Conservation (phyloP, 169 alveolate species). For the Ichthyophthirius multifiliis region DNA sequence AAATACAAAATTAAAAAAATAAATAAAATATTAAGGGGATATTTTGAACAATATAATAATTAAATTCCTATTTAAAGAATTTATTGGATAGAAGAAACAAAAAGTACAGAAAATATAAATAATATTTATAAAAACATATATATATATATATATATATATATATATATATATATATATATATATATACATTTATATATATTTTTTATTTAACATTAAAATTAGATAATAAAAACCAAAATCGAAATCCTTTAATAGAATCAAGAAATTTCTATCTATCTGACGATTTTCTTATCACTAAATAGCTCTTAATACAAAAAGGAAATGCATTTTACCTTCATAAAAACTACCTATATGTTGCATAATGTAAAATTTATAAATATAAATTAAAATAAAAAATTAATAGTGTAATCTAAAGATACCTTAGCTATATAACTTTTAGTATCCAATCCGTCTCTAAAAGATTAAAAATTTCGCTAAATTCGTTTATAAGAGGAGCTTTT, state of each 20-base stretch:
- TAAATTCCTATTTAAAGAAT: not conserved
- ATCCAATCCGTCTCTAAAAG: not conserved
- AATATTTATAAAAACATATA: not conserved
- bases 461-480: not conserved
- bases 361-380: slow-evolving; percentile 8
- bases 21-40: not conserved
- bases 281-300: slow-evolving; percentile 85
- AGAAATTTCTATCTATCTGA: slow-evolving; percentile 88
- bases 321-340: slow-evolving; percentile 92
- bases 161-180: no score
- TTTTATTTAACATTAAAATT: no score
- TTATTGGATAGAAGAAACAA: not conserved
- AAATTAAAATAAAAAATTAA: not conserved
- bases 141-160: not conserved
- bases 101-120: not conserved
- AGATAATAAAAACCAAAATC: slow-evolving; percentile 32
- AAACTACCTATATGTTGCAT: slow-evolving; percentile 94
- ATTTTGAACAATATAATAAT: not conserved
- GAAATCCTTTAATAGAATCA: slow-evolving; percentile 51
- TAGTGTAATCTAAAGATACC: not conserved
- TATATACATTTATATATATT: no score
- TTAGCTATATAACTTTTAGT: slow-evolving; percentile 5
- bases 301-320: slow-evolving; percentile 87
- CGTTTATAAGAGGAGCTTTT: slow-evolving; percentile 70
- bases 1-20: not conserved